Conservation (phyloP, 108 stramenopile genomes). For the Fragilaria radians region DNA sequence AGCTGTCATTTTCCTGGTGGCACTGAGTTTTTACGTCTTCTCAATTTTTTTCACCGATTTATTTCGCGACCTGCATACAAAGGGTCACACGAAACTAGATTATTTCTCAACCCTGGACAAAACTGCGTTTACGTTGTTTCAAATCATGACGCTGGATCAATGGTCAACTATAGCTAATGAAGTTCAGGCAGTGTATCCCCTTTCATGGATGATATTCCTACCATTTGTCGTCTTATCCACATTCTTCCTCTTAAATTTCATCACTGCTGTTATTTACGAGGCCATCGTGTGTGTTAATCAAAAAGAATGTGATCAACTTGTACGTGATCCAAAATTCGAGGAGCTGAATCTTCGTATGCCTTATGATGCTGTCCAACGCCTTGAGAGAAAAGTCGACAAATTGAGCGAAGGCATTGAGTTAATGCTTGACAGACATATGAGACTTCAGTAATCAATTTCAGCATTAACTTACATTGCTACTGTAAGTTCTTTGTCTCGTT, state of each 20-base stretch:
- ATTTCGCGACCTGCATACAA: conserved; percentile 23
- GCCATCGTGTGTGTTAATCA: conserved; percentile 16
- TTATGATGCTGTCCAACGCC: background rate
- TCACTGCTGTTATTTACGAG: conserved; percentile 44
- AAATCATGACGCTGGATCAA: conserved; percentile 42
- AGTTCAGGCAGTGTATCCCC: conserved; percentile 19
- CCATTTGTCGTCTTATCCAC: conserved; percentile 21
- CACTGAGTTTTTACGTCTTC: conserved; percentile 34
- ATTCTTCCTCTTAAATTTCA: conserved; percentile 32
- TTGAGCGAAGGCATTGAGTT: conserved; percentile 2
- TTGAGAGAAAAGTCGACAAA: conserved; percentile 11
- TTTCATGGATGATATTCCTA: conserved; percentile 27
- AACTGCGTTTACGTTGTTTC: conserved; percentile 36
- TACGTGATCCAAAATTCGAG: background rate
- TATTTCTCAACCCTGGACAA: conserved; percentile 32
- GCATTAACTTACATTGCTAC: too few relatives aligned
- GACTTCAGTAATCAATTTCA: background rate
- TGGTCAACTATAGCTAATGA: conserved; percentile 35
- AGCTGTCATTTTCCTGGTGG: conserved; percentile 21
- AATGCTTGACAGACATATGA: conserved; percentile 5
- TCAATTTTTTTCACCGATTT: conserved; percentile 34
- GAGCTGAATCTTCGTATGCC: background rate
- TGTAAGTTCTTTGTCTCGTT: too few relatives aligned
- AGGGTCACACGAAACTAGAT: conserved; percentile 22
- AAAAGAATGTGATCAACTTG: background rate